Base-by-base conservation (phyloP, 164 flowering plant genomes). In the Amborella trichopoda region DNA sequence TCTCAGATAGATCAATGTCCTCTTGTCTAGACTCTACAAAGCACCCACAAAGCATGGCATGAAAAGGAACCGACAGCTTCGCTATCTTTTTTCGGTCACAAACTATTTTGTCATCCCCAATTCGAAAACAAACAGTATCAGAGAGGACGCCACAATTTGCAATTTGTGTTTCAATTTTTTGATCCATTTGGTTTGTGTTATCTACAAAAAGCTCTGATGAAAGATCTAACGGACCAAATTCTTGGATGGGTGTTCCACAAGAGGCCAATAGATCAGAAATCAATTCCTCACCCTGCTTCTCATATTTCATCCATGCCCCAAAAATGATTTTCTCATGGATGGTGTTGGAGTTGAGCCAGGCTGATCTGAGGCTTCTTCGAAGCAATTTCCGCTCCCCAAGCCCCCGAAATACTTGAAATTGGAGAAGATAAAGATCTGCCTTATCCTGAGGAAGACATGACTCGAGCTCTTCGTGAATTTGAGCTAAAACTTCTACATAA, bases 391-490 rank as follows among this genome's bases (percentile, higher is more conserved):
- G 65, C 65, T 91, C 99, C 19, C 87, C 86, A 34, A 91, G 93
- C 40, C 99, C 96, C 59, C 70, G 76, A 66, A 91, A 91, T 28
- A 91, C 88, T 56, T 87, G 96, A 59, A 64, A 83, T 61, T 91
- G 85, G 26, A 82, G 56, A 61, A 91, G 65, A 68, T 75, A 81
- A 39, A 87, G 87, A 63, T 58, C 81, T 33, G 96, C 65, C 50
- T 74, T 75, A 60, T 78, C 81, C 13, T 65, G 40, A 13, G 18
- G 18, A 6, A 5, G 6, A 57, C 94, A 84, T 12, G 72, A 73
- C 54, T 87, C 95, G 2, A 93, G 91, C 58, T 93, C 95, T 63
- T 93, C 96, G 44, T 93, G 99, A 65, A 93, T 78, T 65, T 82
- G 82, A 59, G 99, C 83, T 58, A 93, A 68, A 55, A 84, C 88